Base-by-base conservation (phyloP, 805 yeast species). In the Saccharomycopsis sp. region DNA sequence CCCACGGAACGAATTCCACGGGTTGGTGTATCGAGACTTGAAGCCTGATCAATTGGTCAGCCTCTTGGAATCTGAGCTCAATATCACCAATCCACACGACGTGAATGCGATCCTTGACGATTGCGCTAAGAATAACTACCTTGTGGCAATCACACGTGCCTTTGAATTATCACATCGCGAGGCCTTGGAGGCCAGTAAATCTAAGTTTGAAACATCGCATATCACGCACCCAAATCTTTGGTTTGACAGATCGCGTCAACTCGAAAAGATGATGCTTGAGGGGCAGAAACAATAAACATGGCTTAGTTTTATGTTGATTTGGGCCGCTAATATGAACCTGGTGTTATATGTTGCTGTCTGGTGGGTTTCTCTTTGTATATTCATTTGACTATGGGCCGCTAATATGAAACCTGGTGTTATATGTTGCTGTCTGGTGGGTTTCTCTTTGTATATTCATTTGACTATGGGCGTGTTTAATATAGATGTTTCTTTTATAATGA, bases 21-120 rank as follows among this genome's bases (percentile, higher is more conserved):
- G 99, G 1, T 92, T 98, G 71, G 97, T 98, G 3, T 94, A 88
- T 71, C 75, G 96, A 56, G 92, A 87, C 65, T 74, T 87, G 65
- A 76, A 80, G 12, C 68, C 80, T n/a, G 95, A 89, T 51, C 78
- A 80, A 55, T 74, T 94, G 53, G 75, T 79, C 4, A 63, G 65
- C 2, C 80, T 81, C 60, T 74, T 94, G 62, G 71, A 74, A 47
- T 79, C 75, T 20, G 79, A 89, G 82, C 75, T 70, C 8, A 89
- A 87, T 59, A 79, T 78, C 67, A 73, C 71, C 23, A 78, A 81
- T 48, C 68, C 72, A 14, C 67, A 72, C 23, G 79, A 82, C 53
- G 71, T 88, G 52, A 76, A 79, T 51, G 80, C 80, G 46, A 80
- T 94, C 12, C 63, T 85, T 53, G 92, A 87, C 52, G 81, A 86